Evolutionary conservation across 2,329 filamentous ascomycete genomes (phyloP), one percentile per base, ranked within the genome.

Genomic region (Knoxdaviesia capensis): DNA sequence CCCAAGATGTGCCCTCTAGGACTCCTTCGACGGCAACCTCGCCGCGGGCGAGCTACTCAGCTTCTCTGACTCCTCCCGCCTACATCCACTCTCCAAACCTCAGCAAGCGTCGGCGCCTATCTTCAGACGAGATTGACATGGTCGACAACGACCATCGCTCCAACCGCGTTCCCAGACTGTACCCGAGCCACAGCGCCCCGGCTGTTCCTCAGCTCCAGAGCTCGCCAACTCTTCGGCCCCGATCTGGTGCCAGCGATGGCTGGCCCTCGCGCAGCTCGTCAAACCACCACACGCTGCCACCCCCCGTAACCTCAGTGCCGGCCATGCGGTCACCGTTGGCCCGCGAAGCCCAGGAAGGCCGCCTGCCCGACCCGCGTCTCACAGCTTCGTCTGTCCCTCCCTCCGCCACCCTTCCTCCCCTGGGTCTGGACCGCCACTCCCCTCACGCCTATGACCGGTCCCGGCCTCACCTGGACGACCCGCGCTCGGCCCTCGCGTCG

Each of bases 61-160:
- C 51, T 40, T 48, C 51, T 42, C 47, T 53, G 45, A 59, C 59
- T 36, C 59, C 62, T 4, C 60, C 66, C 7, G 62, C 68, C 43
- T 71, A 71, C 48, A 51, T 64, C 8, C 59, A 69, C 53, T 69
- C 68, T 31, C 61, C 68, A 30, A 61, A 51, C 46, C 53, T 54
- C 31, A 44, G 40, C n/a, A 71, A 71, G 55, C 61, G 66, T 45
- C 62, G 63, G 48, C 60, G 65, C 11, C 48, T 62, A 6, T 65
- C 62, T 2, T 52, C 57, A 41, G 64, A 66, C 20, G 20, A 20
- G 20, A 40, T 43, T 4, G 54, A 59, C 20, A 60, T 62, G 30
- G 51, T 51, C 32, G 61, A 64, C 31, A 45, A 35, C 6, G 57
- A 64, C 42, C 20, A 20, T 20, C 56, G 61, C 38, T 55, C 53